Base-by-base conservation (phyloP, 352 stramenopile species). In the Pythium aquatile region DNA sequence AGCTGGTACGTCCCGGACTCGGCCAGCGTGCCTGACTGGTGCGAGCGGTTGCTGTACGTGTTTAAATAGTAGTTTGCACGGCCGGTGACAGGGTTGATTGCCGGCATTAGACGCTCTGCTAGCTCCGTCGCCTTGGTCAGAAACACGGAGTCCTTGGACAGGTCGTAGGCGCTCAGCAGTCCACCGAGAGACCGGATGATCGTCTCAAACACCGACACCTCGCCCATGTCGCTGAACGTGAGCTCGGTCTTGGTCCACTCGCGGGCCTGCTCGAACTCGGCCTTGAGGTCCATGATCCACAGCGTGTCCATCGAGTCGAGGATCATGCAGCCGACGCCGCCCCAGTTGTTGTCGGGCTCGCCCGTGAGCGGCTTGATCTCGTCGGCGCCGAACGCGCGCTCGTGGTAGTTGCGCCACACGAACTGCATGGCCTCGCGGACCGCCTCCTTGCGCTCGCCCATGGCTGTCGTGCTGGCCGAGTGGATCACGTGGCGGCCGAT, bases 161-260 rank as follows among this genome's bases (percentile, higher is more conserved):
- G 69, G 65, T 98, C 89, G 75, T 98, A 99, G 1, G 97, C 97
- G 35, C 92, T 93, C 17, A 99, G 85, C 3, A 99, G 79, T 10
- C 98, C 98, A n/a, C 97, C 98, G 6, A 99, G 79, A 65, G 92
- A 91, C 20, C 97, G 93, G 82, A 99, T 99, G 44, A 97, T 99
- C 4, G 97, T 99, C 83, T 99, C 98, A 80, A 99, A 99, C n/a
- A 99, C 83, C 28, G 91, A 98, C 4, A 99, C 81, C 26, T 83
- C 70, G 33, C 82, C 81, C 58, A 93, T 68, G n/a, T 90, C 73
- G 7, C 76, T 81, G 44, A 98, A 95, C 64, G 97, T 75, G 0
- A 98, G 61, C 37, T 85, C 64, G 24, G 79, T 70, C 1, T 68
- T 73, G 37, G 99, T 84, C 68, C 91, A 98, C 30, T 98, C 74